Conservation (phyloP, 495 filamentous ascomycete species). For the Filosporella fistucella region DNA sequence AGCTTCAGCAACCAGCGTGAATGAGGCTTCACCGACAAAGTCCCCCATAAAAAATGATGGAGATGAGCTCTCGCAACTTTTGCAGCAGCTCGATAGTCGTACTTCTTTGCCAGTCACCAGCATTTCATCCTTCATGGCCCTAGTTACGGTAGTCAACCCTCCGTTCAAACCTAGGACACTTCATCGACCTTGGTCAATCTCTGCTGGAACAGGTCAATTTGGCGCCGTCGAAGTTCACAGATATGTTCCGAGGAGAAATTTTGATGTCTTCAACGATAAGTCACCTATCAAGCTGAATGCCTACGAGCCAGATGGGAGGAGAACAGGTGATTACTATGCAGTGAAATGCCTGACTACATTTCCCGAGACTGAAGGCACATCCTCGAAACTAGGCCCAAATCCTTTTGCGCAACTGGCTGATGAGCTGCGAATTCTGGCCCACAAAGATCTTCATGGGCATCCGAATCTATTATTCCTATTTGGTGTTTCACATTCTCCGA, state of each 20-base stretch:
- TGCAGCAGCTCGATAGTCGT: background rate
- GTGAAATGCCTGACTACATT: background rate
- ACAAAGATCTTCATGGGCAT: background rate
- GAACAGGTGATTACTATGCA: background rate
- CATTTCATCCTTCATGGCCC: background rate
- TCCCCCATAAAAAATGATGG: background rate
- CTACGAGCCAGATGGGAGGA: background rate
- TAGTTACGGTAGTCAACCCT: background rate
- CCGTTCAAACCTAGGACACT: background rate
- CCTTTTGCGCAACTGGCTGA: background rate
- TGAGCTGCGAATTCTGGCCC: background rate
- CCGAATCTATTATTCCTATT: background rate
- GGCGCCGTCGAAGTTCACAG: background rate
- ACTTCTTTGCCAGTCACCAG: background rate
- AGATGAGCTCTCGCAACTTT: background rate
- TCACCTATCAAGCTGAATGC: background rate
- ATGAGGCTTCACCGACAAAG: background rate
- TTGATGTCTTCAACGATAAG: background rate
- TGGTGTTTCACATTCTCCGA: background rate
- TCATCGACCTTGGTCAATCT: background rate
- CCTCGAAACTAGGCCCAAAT: background rate
- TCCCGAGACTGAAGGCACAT: background rate
- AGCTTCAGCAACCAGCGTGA: background rate
- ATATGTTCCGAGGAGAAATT: background rate
- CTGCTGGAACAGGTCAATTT: background rate